A percentile compares a stretch with the other conserved stretches of the same genome.
These are phyloP conservation scores for Astrephomene gubernaculifera DNA, from an alignment of 139 green algal genomes.

Conservation along the genomic window DNA sequence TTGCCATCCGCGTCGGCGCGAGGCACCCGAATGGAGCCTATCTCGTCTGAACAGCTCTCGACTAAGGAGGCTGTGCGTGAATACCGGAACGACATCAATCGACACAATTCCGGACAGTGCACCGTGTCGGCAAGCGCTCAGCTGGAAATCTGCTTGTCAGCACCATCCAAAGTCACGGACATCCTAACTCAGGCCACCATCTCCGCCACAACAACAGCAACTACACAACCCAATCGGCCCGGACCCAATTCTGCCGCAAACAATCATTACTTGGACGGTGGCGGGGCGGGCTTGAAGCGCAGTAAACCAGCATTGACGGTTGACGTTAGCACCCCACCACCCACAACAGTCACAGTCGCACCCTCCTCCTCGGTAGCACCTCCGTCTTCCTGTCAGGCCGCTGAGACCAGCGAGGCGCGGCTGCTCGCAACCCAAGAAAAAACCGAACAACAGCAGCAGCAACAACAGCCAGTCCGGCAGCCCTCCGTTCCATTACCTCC, in stretches of 20 bases:
- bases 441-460: not conserved
- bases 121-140: not conserved
- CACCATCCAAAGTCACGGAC: not conserved
- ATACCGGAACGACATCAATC: not conserved
- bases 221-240: not conserved
- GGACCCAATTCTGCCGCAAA: not conserved
- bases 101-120: no score
- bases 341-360: not conserved
- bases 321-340: not conserved
- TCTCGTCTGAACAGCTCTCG: not conserved
- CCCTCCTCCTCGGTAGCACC: no score
- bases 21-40: not conserved
- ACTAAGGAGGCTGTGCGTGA: not conserved
- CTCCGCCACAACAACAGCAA: not conserved
- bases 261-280: not conserved
- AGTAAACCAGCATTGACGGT: not conserved
- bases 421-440: not conserved
- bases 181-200: not conserved
- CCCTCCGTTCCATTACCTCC: not conserved
- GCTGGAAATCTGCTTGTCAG: not conserved
- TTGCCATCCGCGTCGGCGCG: not conserved
- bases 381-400: no score
- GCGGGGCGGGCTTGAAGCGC: not conserved
- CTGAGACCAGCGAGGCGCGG: not conserved
- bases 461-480: not conserved